phyloP scores from a whole-genome alignment of 2,329 filamentous ascomycete species.

The Amphichorda felina region DNA sequence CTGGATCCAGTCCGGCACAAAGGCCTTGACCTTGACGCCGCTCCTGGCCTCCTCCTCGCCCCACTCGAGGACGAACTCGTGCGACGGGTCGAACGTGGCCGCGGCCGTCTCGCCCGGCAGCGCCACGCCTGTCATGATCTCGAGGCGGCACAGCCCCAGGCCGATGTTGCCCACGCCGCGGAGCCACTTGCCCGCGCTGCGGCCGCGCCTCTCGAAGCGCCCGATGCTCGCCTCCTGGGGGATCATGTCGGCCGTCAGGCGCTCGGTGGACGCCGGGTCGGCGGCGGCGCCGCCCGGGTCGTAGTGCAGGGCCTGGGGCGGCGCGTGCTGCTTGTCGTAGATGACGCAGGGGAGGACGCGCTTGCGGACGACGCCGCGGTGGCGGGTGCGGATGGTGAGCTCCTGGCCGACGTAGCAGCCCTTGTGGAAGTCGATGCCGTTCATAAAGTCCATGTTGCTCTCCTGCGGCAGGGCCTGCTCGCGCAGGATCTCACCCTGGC shows the following conservation, averaged over 20 bases:
- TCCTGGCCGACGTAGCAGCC: conserved; percentile 97
- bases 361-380: conserved; percentile 88
- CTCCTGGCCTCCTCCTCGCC: conserved; percentile 24
- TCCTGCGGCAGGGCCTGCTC: conserved; percentile 74
- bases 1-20: conserved; percentile 69
- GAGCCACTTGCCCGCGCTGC: conserved; percentile 72
- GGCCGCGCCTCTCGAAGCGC: conserved; percentile 42
- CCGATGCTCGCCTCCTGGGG: conserved; percentile 36
- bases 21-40: conserved; percentile 55
- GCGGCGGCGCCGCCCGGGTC: conserved; percentile 15
- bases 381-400: conserved; percentile 87
- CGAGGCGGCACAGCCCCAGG: conserved; percentile 73
- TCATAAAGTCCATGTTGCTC: conserved; percentile 76
- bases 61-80: conserved; percentile 50
- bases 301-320: conserved; percentile 33
- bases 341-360: conserved; percentile 71
- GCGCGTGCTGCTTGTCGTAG: conserved; percentile 37
- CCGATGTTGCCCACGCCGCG: conserved; percentile 74
- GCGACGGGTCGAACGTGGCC: conserved; percentile 46
- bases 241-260: conserved; percentile 20
- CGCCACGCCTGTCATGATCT: conserved; percentile 76
- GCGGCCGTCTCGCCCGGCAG: conserved; percentile 57
- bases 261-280: conserved; percentile 13
- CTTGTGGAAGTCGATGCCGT: conserved; percentile 84
- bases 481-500: conserved; percentile 62